Conservation (phyloP, 768 basidiomycete genomes). For the Leucocoprinus birnbaumii region DNA sequence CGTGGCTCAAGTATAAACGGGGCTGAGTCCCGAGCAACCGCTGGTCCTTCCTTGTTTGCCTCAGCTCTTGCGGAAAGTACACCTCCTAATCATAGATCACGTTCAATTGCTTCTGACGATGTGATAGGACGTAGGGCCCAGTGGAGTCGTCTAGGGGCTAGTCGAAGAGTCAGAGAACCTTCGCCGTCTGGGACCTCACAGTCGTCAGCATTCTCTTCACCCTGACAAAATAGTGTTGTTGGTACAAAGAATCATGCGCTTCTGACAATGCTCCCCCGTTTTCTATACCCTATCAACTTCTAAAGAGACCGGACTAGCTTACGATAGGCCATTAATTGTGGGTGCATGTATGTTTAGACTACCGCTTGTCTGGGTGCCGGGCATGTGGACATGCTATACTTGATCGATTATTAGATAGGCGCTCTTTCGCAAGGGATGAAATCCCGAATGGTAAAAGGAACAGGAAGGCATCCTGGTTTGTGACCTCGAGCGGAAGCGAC, state of each 20-base stretch:
- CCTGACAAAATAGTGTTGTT: not conserved
- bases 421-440: not conserved
- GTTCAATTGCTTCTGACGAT: slow-evolving; percentile 9
- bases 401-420: no score
- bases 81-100: slow-evolving; percentile 2
- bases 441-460: not conserved
- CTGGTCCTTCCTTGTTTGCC: slow-evolving; percentile 1
- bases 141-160: slow-evolving; percentile 2
- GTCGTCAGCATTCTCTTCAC: slow-evolving; percentile 1
- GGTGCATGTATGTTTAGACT: no score
- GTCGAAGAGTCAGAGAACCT: not conserved
- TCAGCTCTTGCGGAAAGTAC: slow-evolving; percentile 9
- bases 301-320: not conserved
- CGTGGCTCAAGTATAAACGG: not conserved
- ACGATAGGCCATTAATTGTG: no score
- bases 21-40: not conserved
- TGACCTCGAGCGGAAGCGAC: not conserved
- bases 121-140: not conserved
- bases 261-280: no score
- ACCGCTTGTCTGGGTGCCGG: no score
- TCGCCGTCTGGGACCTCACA: slow-evolving; percentile 4
- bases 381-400: no score
- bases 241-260: not conserved
- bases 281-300: not conserved
- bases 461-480: not conserved